phyloP scores from a whole-genome alignment of 164 flowering plant genomes.

The Magnolia kwangsiensis region DNA sequence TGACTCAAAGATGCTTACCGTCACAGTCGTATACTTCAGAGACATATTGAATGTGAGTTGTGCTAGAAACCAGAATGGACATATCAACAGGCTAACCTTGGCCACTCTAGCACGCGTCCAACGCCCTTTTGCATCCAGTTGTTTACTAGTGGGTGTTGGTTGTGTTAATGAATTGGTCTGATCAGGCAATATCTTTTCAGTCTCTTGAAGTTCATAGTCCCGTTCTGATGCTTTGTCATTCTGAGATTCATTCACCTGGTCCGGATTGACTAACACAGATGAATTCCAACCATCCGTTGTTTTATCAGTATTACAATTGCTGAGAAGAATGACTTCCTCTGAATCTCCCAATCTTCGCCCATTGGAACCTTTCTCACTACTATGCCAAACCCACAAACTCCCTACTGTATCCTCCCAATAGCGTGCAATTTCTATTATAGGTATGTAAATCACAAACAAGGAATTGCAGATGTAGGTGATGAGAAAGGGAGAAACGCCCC shows the following conservation, averaged over 20 bases:
- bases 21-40: slow-evolving; percentile 93
- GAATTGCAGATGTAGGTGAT: slow-evolving; percentile 94
- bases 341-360: slow-evolving; percentile 32
- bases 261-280: slow-evolving; percentile 16
- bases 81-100: slow-evolving; percentile 70
- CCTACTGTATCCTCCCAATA: slow-evolving; percentile 64
- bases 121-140: slow-evolving; percentile 78
- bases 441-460: slow-evolving; percentile 70
- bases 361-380: slow-evolving; percentile 13
- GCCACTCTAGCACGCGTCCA: slow-evolving; percentile 85
- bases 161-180: background rate
- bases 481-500: slow-evolving; percentile 86
- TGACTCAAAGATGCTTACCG: slow-evolving; percentile 43
- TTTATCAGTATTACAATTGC: slow-evolving; percentile 20
- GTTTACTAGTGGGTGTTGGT: slow-evolving; percentile 17
- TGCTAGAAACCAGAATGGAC: slow-evolving; percentile 95
- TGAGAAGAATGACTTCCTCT: slow-evolving; percentile 68
- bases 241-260: slow-evolving; percentile 13
- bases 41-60: slow-evolving; percentile 89
- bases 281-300: slow-evolving; percentile 15
- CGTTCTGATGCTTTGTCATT: slow-evolving; percentile 4
- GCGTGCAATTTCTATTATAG: slow-evolving; percentile 68
- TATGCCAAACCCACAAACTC: slow-evolving; percentile 44
- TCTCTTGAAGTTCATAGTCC: slow-evolving; percentile 12
- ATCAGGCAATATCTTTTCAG: slow-evolving; percentile 16